Percentiles rank a stretch among this genome's conserved stretches.
phyloP scores from a whole-genome alignment of 192 early-diverging fungal species.

The Coemansia sp. region DNA sequence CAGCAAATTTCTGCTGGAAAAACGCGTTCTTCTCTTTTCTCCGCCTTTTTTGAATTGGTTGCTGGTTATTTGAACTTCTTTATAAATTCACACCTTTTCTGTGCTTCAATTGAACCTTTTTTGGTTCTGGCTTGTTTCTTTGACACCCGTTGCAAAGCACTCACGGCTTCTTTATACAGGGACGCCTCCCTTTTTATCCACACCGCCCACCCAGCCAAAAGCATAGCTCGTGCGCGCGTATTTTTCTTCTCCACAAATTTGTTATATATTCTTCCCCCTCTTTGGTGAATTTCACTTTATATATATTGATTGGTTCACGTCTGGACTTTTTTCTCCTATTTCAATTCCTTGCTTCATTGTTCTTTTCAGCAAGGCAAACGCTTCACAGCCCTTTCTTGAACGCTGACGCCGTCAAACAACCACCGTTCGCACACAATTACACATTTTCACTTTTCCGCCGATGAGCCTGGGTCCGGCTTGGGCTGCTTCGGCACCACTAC shows the following conservation, averaged over 20 bases:
- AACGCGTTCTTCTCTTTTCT: neutral
- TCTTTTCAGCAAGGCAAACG: neutral
- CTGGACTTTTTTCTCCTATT: neutral
- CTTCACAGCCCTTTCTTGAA: neutral
- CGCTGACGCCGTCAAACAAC: neutral
- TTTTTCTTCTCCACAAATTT: neutral
- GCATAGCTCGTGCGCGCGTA: neutral
- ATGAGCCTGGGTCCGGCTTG: conserved; percentile 18
- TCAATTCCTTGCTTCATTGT: neutral
- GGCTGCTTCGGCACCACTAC: conserved; percentile 12
- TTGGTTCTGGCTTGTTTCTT: neutral
- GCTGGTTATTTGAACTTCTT: neutral
- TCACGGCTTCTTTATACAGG: neutral
- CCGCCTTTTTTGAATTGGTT: neutral
- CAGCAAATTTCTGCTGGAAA: too few species aligned
- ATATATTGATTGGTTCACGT: neutral
- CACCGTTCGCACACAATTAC: conserved; percentile 1
- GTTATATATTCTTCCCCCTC: neutral
- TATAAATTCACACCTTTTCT: neutral
- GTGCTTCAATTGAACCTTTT: neutral
- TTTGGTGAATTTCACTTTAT: neutral
- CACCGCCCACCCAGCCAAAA: neutral
- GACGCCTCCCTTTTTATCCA: neutral
- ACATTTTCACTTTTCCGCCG: conserved; percentile 2
- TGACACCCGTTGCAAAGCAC: neutral